Percentiles rank a stretch among this genome's conserved stretches.
phyloP scores from a whole-genome alignment of 352 stramenopile genomes.

The Pythium phragmiticola region DNA sequence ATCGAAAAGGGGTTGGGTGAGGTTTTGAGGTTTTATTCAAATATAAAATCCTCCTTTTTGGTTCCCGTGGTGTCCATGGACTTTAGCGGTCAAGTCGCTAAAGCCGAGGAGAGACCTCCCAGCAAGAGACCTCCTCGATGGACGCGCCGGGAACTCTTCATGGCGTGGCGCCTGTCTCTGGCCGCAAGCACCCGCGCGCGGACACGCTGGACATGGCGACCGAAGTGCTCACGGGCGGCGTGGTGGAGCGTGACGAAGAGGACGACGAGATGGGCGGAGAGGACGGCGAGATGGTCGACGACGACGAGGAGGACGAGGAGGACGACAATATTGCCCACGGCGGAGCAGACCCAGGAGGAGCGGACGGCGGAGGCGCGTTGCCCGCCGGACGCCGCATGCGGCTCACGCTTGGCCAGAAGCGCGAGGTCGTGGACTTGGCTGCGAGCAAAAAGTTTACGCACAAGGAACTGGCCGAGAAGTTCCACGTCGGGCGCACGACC shows the following conservation, averaged over 20 bases:
- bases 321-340: neutral
- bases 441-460: conserved; percentile 87
- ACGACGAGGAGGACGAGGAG: conserved; percentile 15
- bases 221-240: conserved; percentile 13
- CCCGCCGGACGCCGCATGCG: conserved; percentile 53
- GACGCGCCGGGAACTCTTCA: neutral
- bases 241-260: conserved; percentile 7
- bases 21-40: neutral
- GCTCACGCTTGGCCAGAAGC: conserved; percentile 81
- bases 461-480: conserved; percentile 80
- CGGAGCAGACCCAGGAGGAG: conserved; percentile 12
- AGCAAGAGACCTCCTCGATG: conserved; percentile 9
- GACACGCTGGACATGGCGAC: conserved; percentile 12
- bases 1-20: neutral
- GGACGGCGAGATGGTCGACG: conserved; percentile 1
- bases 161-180: neutral
- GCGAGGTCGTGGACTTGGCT: conserved; percentile 80
- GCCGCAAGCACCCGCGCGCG: conserved; percentile 16
- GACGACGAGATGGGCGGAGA: neutral
- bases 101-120: conserved; percentile 29
- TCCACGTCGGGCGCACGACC: conserved; percentile 74
- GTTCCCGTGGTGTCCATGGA: no score
- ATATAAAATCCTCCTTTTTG: neutral
- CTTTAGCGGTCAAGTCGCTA: conserved; percentile 15
- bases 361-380: conserved; percentile 21